Conservation (phyloP, 2,329 filamentous ascomycete genomes). For the Verticillium dahliae region DNA sequence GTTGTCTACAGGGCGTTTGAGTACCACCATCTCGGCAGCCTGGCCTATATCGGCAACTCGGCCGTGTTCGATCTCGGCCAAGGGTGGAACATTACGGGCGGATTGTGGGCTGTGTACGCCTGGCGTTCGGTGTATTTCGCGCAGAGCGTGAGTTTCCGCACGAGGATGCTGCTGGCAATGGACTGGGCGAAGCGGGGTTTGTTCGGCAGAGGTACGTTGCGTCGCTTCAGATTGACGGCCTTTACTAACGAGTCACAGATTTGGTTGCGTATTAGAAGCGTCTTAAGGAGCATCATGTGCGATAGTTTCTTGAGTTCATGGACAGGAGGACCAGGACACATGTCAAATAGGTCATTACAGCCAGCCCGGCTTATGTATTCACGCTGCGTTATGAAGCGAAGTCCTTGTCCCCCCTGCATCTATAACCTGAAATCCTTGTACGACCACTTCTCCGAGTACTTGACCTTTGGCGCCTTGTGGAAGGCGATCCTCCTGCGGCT, state of each 20-base stretch:
- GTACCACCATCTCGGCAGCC: conserved; percentile 82
- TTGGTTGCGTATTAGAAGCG: not conserved
- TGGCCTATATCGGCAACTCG: conserved; percentile 95
- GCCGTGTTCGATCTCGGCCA: conserved; percentile 86
- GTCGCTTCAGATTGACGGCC: not conserved
- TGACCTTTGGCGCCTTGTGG: conserved; percentile 73
- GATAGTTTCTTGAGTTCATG: not conserved
- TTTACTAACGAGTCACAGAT: not conserved
- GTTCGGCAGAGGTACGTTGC: conserved; percentile 79
- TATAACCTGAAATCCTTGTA: conserved; percentile 78
- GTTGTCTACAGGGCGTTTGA: conserved; percentile 92
- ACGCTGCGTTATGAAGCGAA: not conserved
- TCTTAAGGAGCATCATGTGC: conserved; percentile 5
- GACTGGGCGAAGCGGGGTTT: conserved; percentile 96
- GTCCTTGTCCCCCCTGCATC: not conserved
- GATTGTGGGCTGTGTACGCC: conserved; percentile 87
- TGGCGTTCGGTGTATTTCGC: conserved; percentile 98
- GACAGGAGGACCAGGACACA: not conserved
- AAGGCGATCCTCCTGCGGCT: conserved; percentile 71
- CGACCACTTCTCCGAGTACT: conserved; percentile 90
- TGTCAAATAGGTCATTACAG: not conserved
- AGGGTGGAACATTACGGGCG: conserved; percentile 72
- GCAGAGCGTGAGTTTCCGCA: conserved; percentile 90
- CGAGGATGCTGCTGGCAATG: conserved; percentile 85
- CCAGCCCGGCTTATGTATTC: not conserved